Conservation (phyloP, 129 eudicot species). For the Lactuca saligna region DNA sequence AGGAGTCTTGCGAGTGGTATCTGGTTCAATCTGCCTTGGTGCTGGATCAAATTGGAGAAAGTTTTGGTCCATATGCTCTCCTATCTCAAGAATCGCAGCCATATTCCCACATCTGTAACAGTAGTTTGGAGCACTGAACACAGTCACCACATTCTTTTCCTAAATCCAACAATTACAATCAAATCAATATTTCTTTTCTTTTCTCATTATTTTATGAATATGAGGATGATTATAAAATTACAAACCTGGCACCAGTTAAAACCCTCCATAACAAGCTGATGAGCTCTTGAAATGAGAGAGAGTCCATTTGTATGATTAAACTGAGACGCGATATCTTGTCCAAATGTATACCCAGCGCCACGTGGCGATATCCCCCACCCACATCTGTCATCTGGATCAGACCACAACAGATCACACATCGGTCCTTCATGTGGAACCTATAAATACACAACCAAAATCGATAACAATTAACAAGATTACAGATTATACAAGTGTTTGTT, state of each 20-base stretch:
- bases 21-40: constrained; percentile 92
- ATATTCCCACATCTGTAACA: constrained; percentile 89
- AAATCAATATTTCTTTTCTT: not conserved
- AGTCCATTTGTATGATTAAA: constrained; percentile 92
- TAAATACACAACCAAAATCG: not conserved
- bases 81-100: constrained; percentile 88
- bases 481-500: not conserved
- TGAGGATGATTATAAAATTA: not conserved
- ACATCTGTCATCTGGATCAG: constrained; percentile 90
- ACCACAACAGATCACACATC: constrained; percentile 92
- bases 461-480: not conserved
- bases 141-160: constrained; percentile 94
- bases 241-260: constrained; percentile 90
- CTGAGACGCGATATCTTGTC: constrained; percentile 84
- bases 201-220: not conserved
- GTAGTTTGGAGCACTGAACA: constrained; percentile 87
- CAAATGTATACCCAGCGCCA: constrained; percentile 92
- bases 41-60: constrained; percentile 97
- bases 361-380: constrained; percentile 97
- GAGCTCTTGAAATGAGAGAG: constrained; percentile 79
- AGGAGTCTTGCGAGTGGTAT: constrained; percentile 90
- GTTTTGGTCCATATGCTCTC: constrained; percentile 94
- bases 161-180: constrained; percentile 11
- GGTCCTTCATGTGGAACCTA: constrained; percentile 97
- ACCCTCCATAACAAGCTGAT: constrained; percentile 94